phyloP scores from a whole-genome alignment of 129 eudicot species.

The Escallonia herrerae region DNA sequence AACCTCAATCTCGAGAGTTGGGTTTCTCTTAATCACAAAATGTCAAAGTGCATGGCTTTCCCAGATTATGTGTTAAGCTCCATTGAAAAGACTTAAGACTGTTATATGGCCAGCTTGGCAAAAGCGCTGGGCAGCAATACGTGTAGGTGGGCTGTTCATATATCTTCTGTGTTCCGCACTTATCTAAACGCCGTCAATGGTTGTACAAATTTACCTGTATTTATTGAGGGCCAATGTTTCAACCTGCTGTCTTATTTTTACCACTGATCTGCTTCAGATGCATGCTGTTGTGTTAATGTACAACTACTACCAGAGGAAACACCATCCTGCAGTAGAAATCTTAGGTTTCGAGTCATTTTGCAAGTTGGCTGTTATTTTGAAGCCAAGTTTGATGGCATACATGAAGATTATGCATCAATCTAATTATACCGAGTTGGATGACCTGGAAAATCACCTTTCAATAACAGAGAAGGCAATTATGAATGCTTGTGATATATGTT shows the following conservation, averaged over 20 bases:
- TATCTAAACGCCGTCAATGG: no score
- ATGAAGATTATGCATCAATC: conserved; percentile 36
- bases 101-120: no score
- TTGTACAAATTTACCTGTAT: no score
- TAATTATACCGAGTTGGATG: conserved; percentile 20
- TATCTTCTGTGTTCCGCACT: no score
- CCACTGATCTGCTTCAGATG: conserved; percentile 32
- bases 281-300: conserved; percentile 85
- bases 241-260: neutral
- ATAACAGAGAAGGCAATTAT: conserved; percentile 52
- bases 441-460: conserved; percentile 47
- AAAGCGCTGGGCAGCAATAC: no score
- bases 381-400: conserved; percentile 40
- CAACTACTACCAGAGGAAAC: conserved; percentile 70
- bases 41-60: no score
- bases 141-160: no score
- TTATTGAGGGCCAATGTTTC: no score
- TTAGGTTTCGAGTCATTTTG: conserved; percentile 57
- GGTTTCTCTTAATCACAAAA: no score
- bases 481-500: conserved; percentile 68
- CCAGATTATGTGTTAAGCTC: no score
- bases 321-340: conserved; percentile 33
- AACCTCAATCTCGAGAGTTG: no score
- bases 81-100: no score
- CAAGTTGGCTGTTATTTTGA: conserved; percentile 52